phyloP scores from a whole-genome alignment of 2,329 filamentous ascomycete species.

The Saccharata proteae region DNA sequence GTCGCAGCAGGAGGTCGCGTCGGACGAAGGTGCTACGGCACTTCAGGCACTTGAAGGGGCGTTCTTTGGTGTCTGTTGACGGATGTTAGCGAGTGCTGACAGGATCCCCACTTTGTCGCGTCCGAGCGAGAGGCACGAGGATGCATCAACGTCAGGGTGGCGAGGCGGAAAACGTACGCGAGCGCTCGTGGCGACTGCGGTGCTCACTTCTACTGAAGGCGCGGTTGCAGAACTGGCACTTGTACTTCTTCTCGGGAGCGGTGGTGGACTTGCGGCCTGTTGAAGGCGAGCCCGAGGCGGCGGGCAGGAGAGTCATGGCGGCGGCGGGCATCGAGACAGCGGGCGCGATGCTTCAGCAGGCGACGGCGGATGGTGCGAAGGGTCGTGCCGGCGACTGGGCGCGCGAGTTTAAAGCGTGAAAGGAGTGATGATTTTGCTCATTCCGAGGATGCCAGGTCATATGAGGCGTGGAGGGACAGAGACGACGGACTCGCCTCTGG shows the following conservation, averaged over 20 bases:
- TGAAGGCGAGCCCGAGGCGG: slow-evolving; percentile 51
- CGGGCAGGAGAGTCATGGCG: slow-evolving; percentile 49
- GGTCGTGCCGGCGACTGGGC: slow-evolving; percentile 9
- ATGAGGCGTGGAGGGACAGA: slow-evolving; percentile 9
- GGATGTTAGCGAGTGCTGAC: slow-evolving; percentile 13
- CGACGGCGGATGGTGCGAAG: slow-evolving; percentile 3
- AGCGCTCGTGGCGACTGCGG: slow-evolving; percentile 90
- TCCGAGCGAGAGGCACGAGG: too few species aligned
- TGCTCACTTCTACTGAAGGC: slow-evolving; percentile 97
- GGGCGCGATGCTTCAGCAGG: slow-evolving; percentile 6
- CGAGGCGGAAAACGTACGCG: slow-evolving; percentile 59
- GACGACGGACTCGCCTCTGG: slow-evolving; percentile 8
- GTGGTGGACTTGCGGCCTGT: slow-evolving; percentile 60
- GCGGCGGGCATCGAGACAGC: slow-evolving; percentile 44
- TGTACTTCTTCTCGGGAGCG: slow-evolving; percentile 95
- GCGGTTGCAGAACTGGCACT: slow-evolving; percentile 96
- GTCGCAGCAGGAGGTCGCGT: slow-evolving; percentile 87
- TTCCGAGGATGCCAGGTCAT: slow-evolving; percentile 9
- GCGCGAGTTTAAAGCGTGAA: slow-evolving; percentile 9
- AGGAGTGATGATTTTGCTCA: slow-evolving; percentile 8
- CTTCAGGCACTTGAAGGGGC: slow-evolving; percentile 97
- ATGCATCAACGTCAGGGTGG: slow-evolving; percentile 16
- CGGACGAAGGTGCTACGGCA: slow-evolving; percentile 97
- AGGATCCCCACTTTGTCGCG: too few species aligned
- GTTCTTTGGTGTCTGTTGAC: slow-evolving; percentile 81